phyloP scores from a whole-genome alignment of 371 early-diverging fungal species.

The Synchytrium microbalum region DNA sequence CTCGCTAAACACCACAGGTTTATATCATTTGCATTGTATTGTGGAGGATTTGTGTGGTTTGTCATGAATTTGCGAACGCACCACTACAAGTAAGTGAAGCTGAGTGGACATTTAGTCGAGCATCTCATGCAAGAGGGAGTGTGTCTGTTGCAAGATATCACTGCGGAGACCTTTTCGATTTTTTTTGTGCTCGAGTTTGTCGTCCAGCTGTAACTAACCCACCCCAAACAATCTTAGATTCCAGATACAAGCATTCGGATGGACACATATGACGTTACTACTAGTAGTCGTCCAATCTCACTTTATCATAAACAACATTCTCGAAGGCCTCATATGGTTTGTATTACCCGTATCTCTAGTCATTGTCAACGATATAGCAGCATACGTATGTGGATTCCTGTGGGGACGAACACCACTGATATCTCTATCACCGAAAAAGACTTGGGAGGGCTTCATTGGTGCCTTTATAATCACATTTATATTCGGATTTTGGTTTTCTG shows the following conservation, averaged over 20 bases:
- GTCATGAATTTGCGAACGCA: conserved; percentile 87
- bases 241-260: conserved; percentile 92
- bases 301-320: conserved; percentile 91
- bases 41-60: conserved; percentile 86
- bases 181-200: background rate
- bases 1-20: conserved; percentile 91
- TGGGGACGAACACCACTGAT: conserved; percentile 93
- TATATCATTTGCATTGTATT: conserved; percentile 83
- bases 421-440: conserved; percentile 96
- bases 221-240: conserved; percentile 13
- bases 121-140: too few relatives aligned
- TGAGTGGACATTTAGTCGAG: too few relatives aligned
- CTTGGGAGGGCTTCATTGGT: conserved; percentile 98
- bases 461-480: conserved; percentile 81
- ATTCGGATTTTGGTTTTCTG: conserved; percentile 71
- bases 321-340: conserved; percentile 96
- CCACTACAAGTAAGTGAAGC: conserved; percentile 31
- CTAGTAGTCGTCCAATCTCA: conserved; percentile 84
- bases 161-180: too few relatives aligned
- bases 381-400: conserved; percentile 90
- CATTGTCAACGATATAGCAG: conserved; percentile 96
- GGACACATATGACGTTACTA: conserved; percentile 92
- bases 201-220: conserved; percentile 16
- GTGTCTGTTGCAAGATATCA: too few relatives aligned
- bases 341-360: conserved; percentile 87